Percentiles rank a stretch among this genome's conserved stretches.
Evolutionary conservation across 2,329 filamentous ascomycete species (phyloP).

Genomic region (Coniochaeta sp.): DNA sequence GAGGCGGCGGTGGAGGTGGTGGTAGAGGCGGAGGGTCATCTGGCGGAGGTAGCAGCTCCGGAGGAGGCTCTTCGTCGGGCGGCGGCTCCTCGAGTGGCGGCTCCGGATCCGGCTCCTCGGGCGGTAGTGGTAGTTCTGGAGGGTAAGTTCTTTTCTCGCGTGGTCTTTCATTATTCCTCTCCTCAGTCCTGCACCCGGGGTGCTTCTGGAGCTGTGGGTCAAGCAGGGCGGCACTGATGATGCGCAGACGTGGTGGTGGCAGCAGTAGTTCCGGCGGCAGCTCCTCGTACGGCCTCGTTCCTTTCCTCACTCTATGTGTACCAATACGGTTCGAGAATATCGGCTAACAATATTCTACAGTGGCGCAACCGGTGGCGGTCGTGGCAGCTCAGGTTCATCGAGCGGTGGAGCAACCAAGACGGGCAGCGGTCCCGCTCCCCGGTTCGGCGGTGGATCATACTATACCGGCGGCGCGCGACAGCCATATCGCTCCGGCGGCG

Average conservation of each 20-base stretch:
- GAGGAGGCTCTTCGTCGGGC: constrained; percentile 10
- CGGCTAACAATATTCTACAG: constrained; percentile 7
- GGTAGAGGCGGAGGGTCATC: constrained; percentile 2
- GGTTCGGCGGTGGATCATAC: constrained; percentile 54
- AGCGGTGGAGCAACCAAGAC: constrained; percentile 40
- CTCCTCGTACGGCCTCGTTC: constrained; percentile 6
- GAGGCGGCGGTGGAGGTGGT: constrained; percentile 44
- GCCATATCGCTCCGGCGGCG: constrained; percentile 53
- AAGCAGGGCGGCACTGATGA: constrained; percentile 23
- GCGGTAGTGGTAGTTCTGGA: constrained; percentile 14
- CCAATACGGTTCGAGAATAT: not conserved
- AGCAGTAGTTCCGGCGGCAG: constrained; percentile 7
- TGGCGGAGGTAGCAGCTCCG: constrained; percentile 4
- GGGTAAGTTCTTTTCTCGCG: constrained; percentile 7
- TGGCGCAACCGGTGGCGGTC: constrained; percentile 1
- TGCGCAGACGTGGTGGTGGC: constrained; percentile 53
- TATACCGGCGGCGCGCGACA: constrained; percentile 58
- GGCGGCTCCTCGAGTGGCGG: constrained; percentile 23
- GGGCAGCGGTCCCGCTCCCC: constrained; percentile 50
- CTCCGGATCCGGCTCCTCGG: not conserved
- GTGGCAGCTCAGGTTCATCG: constrained; percentile 14
- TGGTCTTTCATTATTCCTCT: constrained; percentile 1
- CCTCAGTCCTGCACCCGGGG: not conserved
- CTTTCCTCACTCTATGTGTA: not conserved
- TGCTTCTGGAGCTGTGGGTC: constrained; percentile 6